Evolutionary conservation across 768 basidiomycete species (phyloP), one percentile per base, ranked within the genome.

Genomic region (Xerocomellus dryophilus): DNA sequence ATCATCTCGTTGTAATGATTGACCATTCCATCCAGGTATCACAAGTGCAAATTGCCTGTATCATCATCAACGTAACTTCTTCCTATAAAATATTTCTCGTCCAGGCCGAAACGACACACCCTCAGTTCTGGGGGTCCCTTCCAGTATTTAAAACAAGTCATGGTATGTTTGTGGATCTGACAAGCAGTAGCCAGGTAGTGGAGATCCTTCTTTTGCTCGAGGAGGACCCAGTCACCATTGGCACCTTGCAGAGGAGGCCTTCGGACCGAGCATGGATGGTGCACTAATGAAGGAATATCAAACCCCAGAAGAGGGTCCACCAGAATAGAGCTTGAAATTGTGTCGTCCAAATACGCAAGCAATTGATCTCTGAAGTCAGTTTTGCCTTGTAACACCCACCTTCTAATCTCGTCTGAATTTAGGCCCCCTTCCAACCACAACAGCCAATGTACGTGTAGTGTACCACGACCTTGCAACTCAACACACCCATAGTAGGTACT

Each of bases 281-380:
- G 23, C 4, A n/a, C 6, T 0, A 25, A 43, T 0, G 42, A 43
- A 0, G 17, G 42, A 1, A 43, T 43, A 2, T 25, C 42, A 2
- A n/a, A 8, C 8, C 27, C 5, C 0, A 25, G 42, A 0, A 43
- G 23, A 7, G 42, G 42, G 3, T 27, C 25, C 0, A 2, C 7
- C 0, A 17, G 42, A 0, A 43, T 2, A 0, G 23, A 25, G 4
- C 23, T 43, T 0, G 42, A 25, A 2, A 43, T 27, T 2, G 25
- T 27, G 10, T 43, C 42, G 4, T 44, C 29, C 0, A 44, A 11
- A 3, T 31, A 44, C 0, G 43, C 11, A 3, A 44, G 29, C 0
- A 44, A 23, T 11, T 18, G 18, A 12, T 31, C n/a, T 12, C 43
- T 18, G 7, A 44, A 44, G 3, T 18, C 29, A 3, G 4, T 6